Evolutionary conservation across 129 eudicot genomes (phyloP).

Genomic region (Flaveria trinervia): DNA sequence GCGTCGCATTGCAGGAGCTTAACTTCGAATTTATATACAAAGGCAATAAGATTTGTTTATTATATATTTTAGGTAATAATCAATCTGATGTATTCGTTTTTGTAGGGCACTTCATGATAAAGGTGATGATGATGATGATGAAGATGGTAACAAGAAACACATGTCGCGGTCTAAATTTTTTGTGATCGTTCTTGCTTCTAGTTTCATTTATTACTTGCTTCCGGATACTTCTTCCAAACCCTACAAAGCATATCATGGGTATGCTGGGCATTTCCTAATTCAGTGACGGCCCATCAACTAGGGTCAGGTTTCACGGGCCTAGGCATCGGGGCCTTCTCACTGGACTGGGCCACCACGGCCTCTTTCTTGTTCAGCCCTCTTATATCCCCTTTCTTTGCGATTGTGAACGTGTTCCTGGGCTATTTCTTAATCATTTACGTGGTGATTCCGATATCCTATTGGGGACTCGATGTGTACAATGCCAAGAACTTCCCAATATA

Average conservation of each 20-base stretch:
- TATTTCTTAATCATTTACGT: conserved; percentile 51
- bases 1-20: too few species aligned
- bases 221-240: conserved; percentile 64
- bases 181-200: conserved; percentile 55
- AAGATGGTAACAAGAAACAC: conserved; percentile 25
- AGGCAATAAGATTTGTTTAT: too few species aligned
- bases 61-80: too few species aligned
- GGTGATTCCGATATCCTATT: conserved; percentile 58
- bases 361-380: conserved; percentile 71
- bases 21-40: too few species aligned
- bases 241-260: conserved; percentile 64
- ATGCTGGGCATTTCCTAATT: conserved; percentile 65
- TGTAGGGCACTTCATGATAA: conserved; percentile 61
- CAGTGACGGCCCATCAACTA: conserved; percentile 70
- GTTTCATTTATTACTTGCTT: conserved; percentile 62
- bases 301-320: conserved; percentile 76
- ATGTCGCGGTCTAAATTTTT: conserved; percentile 69
- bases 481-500: conserved; percentile 60
- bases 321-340: conserved; percentile 61
- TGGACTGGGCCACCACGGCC: conserved; percentile 77
- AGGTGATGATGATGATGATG: conserved; percentile 28
- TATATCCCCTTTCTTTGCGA: conserved; percentile 69
- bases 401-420: conserved; percentile 61
- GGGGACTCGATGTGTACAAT: conserved; percentile 60
- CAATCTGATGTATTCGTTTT: background rate